Percentiles rank a stretch among this genome's conserved stretches.
Evolutionary conservation across 805 yeast genomes (phyloP).

Genomic region (Pichia exigua): DNA sequence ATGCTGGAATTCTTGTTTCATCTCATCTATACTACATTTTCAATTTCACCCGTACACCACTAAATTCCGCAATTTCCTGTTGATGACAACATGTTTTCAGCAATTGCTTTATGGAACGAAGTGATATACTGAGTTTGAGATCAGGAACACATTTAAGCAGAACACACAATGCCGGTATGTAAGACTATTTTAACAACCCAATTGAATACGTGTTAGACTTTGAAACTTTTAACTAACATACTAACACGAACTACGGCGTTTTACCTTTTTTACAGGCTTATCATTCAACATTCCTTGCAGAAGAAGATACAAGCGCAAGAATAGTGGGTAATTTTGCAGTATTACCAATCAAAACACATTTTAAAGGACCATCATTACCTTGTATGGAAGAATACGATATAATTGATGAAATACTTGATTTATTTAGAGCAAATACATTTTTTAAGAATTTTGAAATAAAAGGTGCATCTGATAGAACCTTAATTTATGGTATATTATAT

Average conservation of each 20-base stretch:
- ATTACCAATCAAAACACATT: conserved; percentile 77
- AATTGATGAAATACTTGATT: conserved; percentile 82
- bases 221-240: not conserved
- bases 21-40: not conserved
- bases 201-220: not conserved
- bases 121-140: too few species aligned
- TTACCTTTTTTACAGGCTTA: conserved; percentile 40
- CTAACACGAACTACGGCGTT: not conserved
- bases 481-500: conserved; percentile 88
- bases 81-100: not conserved
- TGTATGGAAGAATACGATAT: conserved; percentile 74
- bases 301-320: conserved; percentile 49
- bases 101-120: not conserved
- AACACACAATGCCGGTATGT: not conserved
- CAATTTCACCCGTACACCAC: not conserved
- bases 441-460: conserved; percentile 95
- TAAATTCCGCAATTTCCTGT: not conserved
- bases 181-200: not conserved
- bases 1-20: not conserved
- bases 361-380: conserved; percentile 89
- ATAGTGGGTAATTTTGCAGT: conserved; percentile 72
- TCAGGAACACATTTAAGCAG: not conserved
- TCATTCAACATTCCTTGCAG: conserved; percentile 70
- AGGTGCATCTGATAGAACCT: conserved; percentile 86
- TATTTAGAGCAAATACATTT: conserved; percentile 92